phyloP scores from a whole-genome alignment of 75 land plant genomes.

The Selaginella tamariscina region DNA sequence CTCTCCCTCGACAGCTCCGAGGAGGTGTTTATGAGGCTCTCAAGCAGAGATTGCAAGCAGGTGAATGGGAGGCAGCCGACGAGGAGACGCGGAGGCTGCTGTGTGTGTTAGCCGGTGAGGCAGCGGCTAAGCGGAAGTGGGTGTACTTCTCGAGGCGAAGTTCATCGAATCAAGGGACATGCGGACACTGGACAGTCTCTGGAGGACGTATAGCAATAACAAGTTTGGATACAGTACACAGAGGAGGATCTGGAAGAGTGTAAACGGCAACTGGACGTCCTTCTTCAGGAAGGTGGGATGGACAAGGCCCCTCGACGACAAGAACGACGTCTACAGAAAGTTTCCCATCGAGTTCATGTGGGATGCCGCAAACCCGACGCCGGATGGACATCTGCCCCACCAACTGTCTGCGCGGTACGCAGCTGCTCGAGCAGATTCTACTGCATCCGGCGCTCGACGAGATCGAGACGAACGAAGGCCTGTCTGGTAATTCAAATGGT shows the following conservation, averaged over 20 bases:
- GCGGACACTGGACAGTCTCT: conserved; percentile 52
- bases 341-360: conserved; percentile 80
- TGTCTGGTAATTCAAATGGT: background rate
- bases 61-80: conserved; percentile 57
- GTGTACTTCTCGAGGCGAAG: conserved; percentile 90
- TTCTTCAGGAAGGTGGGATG: conserved; percentile 74
- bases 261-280: conserved; percentile 41
- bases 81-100: conserved; percentile 83
- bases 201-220: conserved; percentile 51
- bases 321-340: conserved; percentile 50
- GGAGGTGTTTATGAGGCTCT: conserved; percentile 20
- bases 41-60: conserved; percentile 24
- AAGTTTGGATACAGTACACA: conserved; percentile 89
- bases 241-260: conserved; percentile 48
- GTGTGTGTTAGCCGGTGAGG: conserved; percentile 68
- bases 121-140: conserved; percentile 70
- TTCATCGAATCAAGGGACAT: conserved; percentile 57
- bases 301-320: conserved; percentile 71
- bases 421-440: conserved; percentile 47
- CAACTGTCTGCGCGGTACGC: conserved; percentile 79
- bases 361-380: conserved; percentile 56
- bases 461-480: background rate
- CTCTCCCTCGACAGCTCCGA: background rate
- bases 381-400: conserved; percentile 87
- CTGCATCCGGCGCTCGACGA: conserved; percentile 64